phyloP scores from a whole-genome alignment of 805 yeast species.

The Kregervanrija pseudodelftensis region DNA sequence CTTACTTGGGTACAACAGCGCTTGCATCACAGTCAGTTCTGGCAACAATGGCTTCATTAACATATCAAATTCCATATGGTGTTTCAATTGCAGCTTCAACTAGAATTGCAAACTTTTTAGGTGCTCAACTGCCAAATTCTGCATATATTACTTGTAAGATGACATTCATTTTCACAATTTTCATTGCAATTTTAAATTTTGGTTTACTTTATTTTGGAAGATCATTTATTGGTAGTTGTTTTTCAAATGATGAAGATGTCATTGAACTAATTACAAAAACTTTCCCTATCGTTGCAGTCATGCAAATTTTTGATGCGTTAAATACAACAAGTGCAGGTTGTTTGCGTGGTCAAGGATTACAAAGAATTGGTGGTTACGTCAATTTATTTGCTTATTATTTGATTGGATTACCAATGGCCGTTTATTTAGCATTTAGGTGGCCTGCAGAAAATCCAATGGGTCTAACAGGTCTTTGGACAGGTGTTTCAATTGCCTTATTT shows the following conservation, averaged over 20 bases:
- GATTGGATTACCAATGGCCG: slow-evolving; percentile 62
- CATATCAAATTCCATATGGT: slow-evolving; percentile 73
- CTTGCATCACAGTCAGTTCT: slow-evolving; percentile 72
- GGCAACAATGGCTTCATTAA: slow-evolving; percentile 57
- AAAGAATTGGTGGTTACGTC: slow-evolving; percentile 47
- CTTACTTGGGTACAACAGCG: slow-evolving; percentile 53
- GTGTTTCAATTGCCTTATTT: slow-evolving; percentile 27
- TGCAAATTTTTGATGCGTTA: slow-evolving; percentile 44
- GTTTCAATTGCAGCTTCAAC: slow-evolving; percentile 70
- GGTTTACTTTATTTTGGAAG: slow-evolving; percentile 21
- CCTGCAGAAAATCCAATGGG: slow-evolving; percentile 32
- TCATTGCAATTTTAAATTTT: slow-evolving; percentile 20
- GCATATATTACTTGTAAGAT: slow-evolving; percentile 23
- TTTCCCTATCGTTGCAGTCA: slow-evolving; percentile 26
- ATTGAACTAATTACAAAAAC: slow-evolving; percentile 19
- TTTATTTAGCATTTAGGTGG: slow-evolving; percentile 45
- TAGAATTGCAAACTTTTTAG: slow-evolving; percentile 69
- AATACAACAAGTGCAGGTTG: slow-evolving; percentile 46
- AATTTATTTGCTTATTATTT: slow-evolving; percentile 57
- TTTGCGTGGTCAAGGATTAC: slow-evolving; percentile 52
- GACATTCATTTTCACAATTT: slow-evolving; percentile 20
- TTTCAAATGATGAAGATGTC: slow-evolving; percentile 26
- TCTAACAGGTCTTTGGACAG: slow-evolving; percentile 30
- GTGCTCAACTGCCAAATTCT: slow-evolving; percentile 38
- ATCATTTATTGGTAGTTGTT: slow-evolving; percentile 21